Evolutionary conservation across 2,329 filamentous ascomycete genomes (phyloP).

Genomic region (Cercospora citrullina): DNA sequence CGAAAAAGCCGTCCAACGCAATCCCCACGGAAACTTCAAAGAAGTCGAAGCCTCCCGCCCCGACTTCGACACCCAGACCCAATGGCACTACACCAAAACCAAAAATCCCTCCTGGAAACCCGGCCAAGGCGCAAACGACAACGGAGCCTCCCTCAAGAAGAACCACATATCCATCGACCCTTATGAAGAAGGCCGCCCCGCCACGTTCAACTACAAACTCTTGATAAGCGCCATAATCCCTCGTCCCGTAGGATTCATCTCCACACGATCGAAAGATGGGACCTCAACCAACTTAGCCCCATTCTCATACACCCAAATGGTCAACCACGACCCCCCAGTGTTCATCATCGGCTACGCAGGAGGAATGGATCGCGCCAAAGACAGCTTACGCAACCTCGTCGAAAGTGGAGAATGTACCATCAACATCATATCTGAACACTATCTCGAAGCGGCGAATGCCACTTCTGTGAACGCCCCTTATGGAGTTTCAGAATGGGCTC

Average conservation of each 20-base stretch:
- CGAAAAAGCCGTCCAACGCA: conserved; percentile 26
- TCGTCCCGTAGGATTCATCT: conserved; percentile 71
- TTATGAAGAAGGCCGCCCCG: conserved; percentile 66
- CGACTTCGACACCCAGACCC: conserved; percentile 54
- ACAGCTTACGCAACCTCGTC: conserved; percentile 72
- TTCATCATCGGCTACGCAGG: conserved; percentile 67
- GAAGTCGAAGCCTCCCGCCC: conserved; percentile 66
- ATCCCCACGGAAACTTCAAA: conserved; percentile 71
- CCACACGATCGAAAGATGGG: conserved; percentile 63
- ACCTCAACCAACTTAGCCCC: conserved; percentile 74
- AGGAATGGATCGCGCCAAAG: conserved; percentile 65
- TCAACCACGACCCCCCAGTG: conserved; percentile 83
- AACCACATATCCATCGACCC: conserved; percentile 79
- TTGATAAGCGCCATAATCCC: conserved; percentile 82
- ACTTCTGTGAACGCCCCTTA: conserved; percentile 75
- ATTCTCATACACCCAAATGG: conserved; percentile 81
- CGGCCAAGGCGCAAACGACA: conserved; percentile 65
- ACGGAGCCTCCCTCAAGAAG: conserved; percentile 52
- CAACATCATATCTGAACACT: conserved; percentile 84
- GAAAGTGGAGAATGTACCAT: conserved; percentile 72
- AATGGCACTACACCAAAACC: conserved; percentile 63
- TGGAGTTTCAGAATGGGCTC: conserved; percentile 74
- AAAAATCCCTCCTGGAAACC: conserved; percentile 64
- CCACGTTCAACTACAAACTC: conserved; percentile 83
- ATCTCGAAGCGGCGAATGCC: conserved; percentile 84